phyloP scores from a whole-genome alignment of 139 green algal species.

The Edaphochlamys debaryana region DNA sequence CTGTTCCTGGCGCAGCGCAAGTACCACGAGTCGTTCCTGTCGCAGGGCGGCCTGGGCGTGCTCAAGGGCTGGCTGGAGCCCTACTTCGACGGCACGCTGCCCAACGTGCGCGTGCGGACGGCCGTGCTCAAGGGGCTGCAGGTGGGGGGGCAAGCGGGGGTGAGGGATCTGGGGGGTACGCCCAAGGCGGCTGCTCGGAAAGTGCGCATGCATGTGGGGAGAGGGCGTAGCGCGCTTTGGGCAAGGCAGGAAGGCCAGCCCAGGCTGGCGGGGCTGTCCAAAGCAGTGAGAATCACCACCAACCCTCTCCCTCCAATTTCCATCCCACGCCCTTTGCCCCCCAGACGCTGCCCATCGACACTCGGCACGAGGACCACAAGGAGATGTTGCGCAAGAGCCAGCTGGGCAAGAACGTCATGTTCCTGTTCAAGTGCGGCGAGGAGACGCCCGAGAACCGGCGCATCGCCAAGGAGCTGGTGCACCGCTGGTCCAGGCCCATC shows the following conservation, averaged over 20 bases:
- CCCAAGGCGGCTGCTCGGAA: neutral
- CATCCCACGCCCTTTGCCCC: no score
- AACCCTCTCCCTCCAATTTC: no score
- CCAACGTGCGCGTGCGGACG: slow-evolving; percentile 49
- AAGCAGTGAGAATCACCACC: no score
- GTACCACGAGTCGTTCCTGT: slow-evolving; percentile 64
- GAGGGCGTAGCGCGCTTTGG: no score
- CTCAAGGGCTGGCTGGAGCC: slow-evolving; percentile 68
- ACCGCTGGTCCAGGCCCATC: slow-evolving; percentile 51
- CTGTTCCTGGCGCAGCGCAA: slow-evolving; percentile 56
- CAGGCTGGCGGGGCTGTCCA: no score
- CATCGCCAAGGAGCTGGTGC: slow-evolving; percentile 58
- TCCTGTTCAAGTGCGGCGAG: slow-evolving; percentile 53
- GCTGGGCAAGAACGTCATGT: slow-evolving; percentile 60
- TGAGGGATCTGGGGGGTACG: no score
- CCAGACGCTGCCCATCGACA: slow-evolving; percentile 63
- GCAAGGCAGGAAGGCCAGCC: no score
- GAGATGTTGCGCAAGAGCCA: slow-evolving; percentile 52
- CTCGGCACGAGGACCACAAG: slow-evolving; percentile 51
- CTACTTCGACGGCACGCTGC: slow-evolving; percentile 62
- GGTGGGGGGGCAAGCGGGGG: slow-evolving; percentile 28
- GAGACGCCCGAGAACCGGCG: slow-evolving; percentile 59
- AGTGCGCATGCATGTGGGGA: no score
- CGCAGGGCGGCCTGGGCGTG: slow-evolving; percentile 54
- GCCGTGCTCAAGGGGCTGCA: slow-evolving; percentile 45